Evolutionary conservation across 129 eudicot genomes (phyloP), one percentile per base, ranked within the genome.

Genomic region (Artemisia argyi): DNA sequence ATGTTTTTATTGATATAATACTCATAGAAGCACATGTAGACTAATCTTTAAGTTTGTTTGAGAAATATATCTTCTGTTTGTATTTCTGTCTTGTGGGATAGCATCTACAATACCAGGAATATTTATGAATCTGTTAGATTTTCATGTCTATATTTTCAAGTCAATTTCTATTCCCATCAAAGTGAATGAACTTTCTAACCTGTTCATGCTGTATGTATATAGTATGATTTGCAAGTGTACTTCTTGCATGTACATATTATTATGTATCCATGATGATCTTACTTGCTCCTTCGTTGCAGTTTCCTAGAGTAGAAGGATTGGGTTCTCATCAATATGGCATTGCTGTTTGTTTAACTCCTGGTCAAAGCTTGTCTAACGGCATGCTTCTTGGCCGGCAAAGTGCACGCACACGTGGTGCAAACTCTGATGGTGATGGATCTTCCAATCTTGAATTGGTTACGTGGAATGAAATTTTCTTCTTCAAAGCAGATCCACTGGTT

Each of bases 381-480:
- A 35, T 83, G 65, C 76, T 68, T 76, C 81, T 86, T 65, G 83
- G 80, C 66, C 83, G 86, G 66, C 98, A 93, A 77, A 83, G 83
- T 82, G 96, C 92, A 50, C 98, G 97, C 57, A 93, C 98, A 4
- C 73, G 84, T 74, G 98, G 98, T 20, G 74, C 72, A 76, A 80
- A 78, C 73, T 79, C 92, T 19, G 80, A 68, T 24, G 55, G 57
- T 28, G 75, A 82, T 14, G 63, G n/a, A 61, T 78, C 88, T 73
- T 80, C 97, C 50, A 85, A 84, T 67, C 74, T 82, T 26, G 92
- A 80, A 75, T 66, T 71, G 51, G 90, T 93, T 69, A 85, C 85
- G 51, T 93, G 98, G 98, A 76, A 86, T 82, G 98, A 93, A 84
- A 80, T 85, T 65, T 93, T 93, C 81, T 93, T 87, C 92, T 93